Base-by-base conservation (phyloP, 768 basidiomycete species). In the Boletus subparvulus region DNA sequence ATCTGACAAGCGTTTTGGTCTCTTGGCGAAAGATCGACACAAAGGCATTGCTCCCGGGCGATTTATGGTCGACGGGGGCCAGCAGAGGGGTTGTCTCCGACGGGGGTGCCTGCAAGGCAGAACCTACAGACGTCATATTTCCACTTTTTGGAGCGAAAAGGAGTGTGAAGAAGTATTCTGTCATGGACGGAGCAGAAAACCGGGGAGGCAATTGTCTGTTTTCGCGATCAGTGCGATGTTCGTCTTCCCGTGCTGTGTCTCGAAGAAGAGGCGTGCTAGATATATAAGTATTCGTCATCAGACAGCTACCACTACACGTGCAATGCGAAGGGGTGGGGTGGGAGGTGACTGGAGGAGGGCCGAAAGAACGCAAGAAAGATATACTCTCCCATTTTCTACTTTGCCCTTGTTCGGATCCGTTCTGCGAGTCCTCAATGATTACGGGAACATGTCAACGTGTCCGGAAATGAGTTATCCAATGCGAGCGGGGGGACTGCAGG, bases 21-120 rank as follows among this genome's bases (percentile, higher is more conserved):
- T 65, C 64, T 32, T 54, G 19, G 37, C 48, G 40, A 37, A 54
- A 58, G 14, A 39, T 24, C 2, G 36, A 41, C 36, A 26, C 54
- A 19, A 50, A 32, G 9, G n/a, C 50, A n/a, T 39, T 69, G 69
- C 14, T 70, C 61, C 32, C 60, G 59, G 74, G 9, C 2, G n/a
- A 14, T 21, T 30, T 71, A 1, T 73, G 65, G 61, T 85, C 81
- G 33, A 51, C 33, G 17, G 30, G 10, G 13, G 73, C 70, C 0
- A 88, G 75, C 24, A 89, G 70, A 14, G 85, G 85, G 0, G 85
- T 87, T 24, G 73, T 81, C 65, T 88, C 87, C 2, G 62, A 74
- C 66, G 40, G 49, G 0, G 28, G 42, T 21, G 24, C 30, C 35
- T 33, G 56, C 10, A 50, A 46, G 4, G 24, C 19, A 44, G 56